Evolutionary conservation across 1,139 yeast genomes (phyloP), one percentile per base, ranked within the genome.

Genomic region (Wickerhamomyces sp.): DNA sequence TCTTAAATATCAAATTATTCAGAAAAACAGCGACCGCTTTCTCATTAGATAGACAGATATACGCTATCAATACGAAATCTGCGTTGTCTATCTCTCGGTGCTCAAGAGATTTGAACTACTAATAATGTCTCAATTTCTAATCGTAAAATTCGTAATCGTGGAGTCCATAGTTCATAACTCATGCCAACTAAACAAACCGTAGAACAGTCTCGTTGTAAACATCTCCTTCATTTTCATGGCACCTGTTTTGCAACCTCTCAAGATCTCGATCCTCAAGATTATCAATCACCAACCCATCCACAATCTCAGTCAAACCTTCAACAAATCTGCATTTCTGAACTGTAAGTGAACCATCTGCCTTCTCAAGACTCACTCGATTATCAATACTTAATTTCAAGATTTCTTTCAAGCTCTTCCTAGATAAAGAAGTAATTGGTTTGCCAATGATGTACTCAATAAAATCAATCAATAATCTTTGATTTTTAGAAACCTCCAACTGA

Each of bases 141-240:
- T 18, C 23, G 5, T 18, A 18, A 18, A n/a, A 4, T 18, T 18
- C 23, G 23, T 18, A 18, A 4, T 18, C 23, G 23, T 18, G 23
- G 3, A 3, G 23, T 5, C 5, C 23, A 5, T 5, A 18, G 23
- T 18, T 18, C 23, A 18, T 18, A 5, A 18, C 23, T 18, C 23
- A 5, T 18, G 23, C 23, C 23, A 18, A 3, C 40, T 36, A 54
- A 26, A 54, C 50, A 37, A 54, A 53, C 29, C 49, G 51, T 18
- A 54, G 33, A 10, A 48, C 52, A 2, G 55, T 50, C 40, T 52
- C 58, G 32, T 46, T 41, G 14, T 46, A 34, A 4, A 52, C 40
- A 4, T 39, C 36, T 1, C 51, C 56, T 29, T 49, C 52, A 15
- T 44, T 18, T 31, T 47, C 45, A 26, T 48, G 46, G 0, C 49